Percentiles rank a stretch among this genome's conserved stretches.
phyloP scores from a whole-genome alignment of 805 yeast genomes.

The Maudiozyma barnettii region DNA sequence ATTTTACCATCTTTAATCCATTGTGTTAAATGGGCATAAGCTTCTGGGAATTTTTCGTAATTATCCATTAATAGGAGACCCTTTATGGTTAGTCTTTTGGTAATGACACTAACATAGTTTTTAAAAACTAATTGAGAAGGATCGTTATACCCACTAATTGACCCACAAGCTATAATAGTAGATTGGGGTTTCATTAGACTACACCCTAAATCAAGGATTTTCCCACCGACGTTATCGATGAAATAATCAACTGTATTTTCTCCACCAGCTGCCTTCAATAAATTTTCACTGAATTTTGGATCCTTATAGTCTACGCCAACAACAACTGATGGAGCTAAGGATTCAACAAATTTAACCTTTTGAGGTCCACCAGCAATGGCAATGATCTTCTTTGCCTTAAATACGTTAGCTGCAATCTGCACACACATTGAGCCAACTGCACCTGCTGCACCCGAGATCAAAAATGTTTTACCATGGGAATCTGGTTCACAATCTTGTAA shows the following conservation, averaged over 20 bases:
- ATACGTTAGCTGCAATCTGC: conserved; percentile 45
- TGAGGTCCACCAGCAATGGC: conserved; percentile 55
- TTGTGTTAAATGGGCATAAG: conserved; percentile 28
- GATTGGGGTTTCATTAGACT: conserved; percentile 32
- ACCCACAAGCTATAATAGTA: conserved; percentile 51
- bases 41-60: conserved; percentile 31
- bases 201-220: conserved; percentile 39
- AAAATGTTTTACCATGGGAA: conserved; percentile 34
- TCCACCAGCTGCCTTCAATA: conserved; percentile 34
- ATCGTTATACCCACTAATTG: conserved; percentile 50
- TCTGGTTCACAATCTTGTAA: conserved; percentile 32
- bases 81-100: conserved; percentile 40
- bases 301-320: conserved; percentile 46
- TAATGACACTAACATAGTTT: conserved; percentile 37
- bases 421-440: conserved; percentile 59
- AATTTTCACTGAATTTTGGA: conserved; percentile 29
- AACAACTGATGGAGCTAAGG: conserved; percentile 44
- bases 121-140: conserved; percentile 29
- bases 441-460: conserved; percentile 61
- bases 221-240: conserved; percentile 60
- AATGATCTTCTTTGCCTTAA: conserved; percentile 46
- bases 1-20: conserved; percentile 36
- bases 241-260: conserved; percentile 42
- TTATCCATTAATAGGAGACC: conserved; percentile 48
- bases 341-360: conserved; percentile 44